phyloP scores from a whole-genome alignment of 2,329 filamentous ascomycete genomes.

The Pseudogymnoascus sp. region DNA sequence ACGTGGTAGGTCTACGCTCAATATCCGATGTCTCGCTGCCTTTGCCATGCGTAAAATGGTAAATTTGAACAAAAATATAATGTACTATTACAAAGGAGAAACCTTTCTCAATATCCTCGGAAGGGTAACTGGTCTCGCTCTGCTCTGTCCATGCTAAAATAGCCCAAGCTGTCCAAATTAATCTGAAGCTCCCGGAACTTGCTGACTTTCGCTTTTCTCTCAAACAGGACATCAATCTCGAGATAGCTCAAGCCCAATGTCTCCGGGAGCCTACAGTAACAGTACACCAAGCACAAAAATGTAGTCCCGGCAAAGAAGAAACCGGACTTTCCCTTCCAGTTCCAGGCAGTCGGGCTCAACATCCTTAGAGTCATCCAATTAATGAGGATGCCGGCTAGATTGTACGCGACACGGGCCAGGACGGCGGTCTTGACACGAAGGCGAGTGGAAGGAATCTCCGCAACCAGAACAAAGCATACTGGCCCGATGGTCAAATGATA shows the following conservation, averaged over 20 bases:
- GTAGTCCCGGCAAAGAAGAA: conserved; percentile 70
- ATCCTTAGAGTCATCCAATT: conserved; percentile 22
- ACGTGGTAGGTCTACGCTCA: too few relatives aligned
- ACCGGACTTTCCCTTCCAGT: conserved; percentile 76
- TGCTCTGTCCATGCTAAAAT: too few relatives aligned
- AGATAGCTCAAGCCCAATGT: conserved; percentile 34
- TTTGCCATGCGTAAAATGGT: too few relatives aligned
- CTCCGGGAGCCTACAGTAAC: conserved; percentile 33
- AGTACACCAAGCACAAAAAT: conserved; percentile 30
- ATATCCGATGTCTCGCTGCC: too few relatives aligned
- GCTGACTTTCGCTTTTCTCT: conserved; percentile 23
- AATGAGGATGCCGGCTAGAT: conserved; percentile 26
- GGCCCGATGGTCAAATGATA: conserved; percentile 40
- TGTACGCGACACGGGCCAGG: conserved; percentile 31
- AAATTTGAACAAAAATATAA: too few relatives aligned
- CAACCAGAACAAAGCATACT: conserved; percentile 33
- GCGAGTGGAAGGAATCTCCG: conserved; percentile 33
- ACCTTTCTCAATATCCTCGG: too few relatives aligned
- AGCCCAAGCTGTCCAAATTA: too few relatives aligned
- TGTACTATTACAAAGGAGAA: too few relatives aligned
- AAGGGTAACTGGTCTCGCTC: too few relatives aligned
- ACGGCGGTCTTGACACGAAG: conserved; percentile 35
- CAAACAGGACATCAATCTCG: conserved; percentile 38
- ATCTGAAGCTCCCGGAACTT: conserved; percentile 16
- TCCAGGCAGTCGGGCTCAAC: conserved; percentile 50